A percentile compares a stretch with the other conserved stretches of the same genome.
Evolutionary conservation across 1,139 yeast genomes (phyloP).

Genomic region (Hyphopichia pseudoburtonii): DNA sequence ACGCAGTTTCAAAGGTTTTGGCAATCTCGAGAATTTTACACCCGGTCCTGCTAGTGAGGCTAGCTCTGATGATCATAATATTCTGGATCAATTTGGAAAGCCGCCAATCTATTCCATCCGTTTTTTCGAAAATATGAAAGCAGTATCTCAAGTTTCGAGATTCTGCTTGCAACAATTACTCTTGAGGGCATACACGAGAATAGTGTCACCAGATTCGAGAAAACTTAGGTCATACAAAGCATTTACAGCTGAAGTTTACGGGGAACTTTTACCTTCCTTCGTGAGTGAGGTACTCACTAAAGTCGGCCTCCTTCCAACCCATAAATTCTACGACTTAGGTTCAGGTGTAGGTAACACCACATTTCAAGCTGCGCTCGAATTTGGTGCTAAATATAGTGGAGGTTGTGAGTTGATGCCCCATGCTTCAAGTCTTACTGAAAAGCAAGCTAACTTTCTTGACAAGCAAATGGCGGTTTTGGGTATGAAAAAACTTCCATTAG

Average conservation of each 20-base stretch:
- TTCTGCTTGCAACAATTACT: constrained; percentile 66
- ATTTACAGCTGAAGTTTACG: constrained; percentile 88
- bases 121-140: constrained; percentile 32
- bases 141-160: constrained; percentile 49
- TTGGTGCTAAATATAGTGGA: constrained; percentile 72
- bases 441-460: constrained; percentile 58
- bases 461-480: constrained; percentile 66
- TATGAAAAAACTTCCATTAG: constrained; percentile 52
- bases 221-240: constrained; percentile 74
- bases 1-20: background rate
- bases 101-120: constrained; percentile 22
- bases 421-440: constrained; percentile 67
- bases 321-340: constrained; percentile 79
- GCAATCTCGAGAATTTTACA: background rate
- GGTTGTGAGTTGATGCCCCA: constrained; percentile 90
- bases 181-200: constrained; percentile 69
- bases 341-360: constrained; percentile 95
- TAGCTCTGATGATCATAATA: background rate
- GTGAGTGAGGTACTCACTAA: constrained; percentile 66
- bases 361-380: constrained; percentile 84
- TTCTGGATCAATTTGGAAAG: constrained; percentile 8
- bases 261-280: constrained; percentile 82
- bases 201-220: constrained; percentile 72
- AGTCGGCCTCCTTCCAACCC: constrained; percentile 53
- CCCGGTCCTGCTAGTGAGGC: background rate